Evolutionary conservation across 1,139 yeast genomes (phyloP), one percentile per base, ranked within the genome.

Genomic region (Lodderomyces theae): DNA sequence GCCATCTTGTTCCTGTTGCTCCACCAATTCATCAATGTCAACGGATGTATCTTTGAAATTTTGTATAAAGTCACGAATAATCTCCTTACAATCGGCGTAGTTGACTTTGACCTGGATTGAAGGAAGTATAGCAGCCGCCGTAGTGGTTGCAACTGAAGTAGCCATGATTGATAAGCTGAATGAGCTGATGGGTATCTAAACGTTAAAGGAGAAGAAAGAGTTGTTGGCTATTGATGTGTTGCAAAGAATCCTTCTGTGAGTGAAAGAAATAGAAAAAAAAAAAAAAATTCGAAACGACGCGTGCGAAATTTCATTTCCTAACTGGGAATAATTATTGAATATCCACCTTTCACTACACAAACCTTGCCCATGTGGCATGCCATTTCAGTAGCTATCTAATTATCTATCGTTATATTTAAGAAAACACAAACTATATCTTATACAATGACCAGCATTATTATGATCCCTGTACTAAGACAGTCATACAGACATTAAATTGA

Each of bases 71-170:
- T 81, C 87, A 42, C 68, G 66, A 37, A 80, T 69, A 34, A 73
- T 65, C 23, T 67, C 66, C 44, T 71, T 66, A 49, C 82, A 65
- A 39, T 77, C 81, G 25, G 67, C 68, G 56, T 83, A 84, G 60
- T 83, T 83, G 55, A 83, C 76, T 49, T 78, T 73, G 54, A 80
- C 63, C 54, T 79, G 82, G 46, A 80, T 69, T 22, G 82, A 61
- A 17, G 82, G 82, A 46, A 77, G 64, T 19, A 74, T 71, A 33
- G 44, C 40, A 17, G 47, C 39, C 21, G 71, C 57, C 12, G 71
- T 54, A 18, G 71, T 50, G 16, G 66, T 56, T 5, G 22, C 5
- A 62, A 61, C 61, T 33, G 34, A 13, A 5, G 38, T 35, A 22
- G 36, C 36, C 38, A 35, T 35, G 15, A 19, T 38, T 18, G 30